phyloP scores from a whole-genome alignment of 176 grass and related monocot genomes.

The Saccharum spontaneum region DNA sequence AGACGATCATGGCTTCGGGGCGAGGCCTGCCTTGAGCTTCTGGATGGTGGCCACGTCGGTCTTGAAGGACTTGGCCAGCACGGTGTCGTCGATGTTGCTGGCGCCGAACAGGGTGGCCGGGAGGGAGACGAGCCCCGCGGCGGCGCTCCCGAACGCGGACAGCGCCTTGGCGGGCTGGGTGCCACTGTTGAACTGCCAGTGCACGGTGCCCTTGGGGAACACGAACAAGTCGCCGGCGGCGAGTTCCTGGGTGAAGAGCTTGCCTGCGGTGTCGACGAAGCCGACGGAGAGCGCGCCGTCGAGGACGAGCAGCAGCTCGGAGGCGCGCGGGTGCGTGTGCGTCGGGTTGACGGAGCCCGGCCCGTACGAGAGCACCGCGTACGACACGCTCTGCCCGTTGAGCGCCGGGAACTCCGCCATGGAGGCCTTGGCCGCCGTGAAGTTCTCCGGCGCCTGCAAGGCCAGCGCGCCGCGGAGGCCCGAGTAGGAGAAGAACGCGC shows the following conservation, averaged over 20 bases:
- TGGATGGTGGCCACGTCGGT: conserved; percentile 26
- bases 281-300: conserved; percentile 48
- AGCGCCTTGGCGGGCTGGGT: background rate
- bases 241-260: conserved; percentile 36
- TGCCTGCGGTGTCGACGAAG: conserved; percentile 43
- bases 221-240: conserved; percentile 45
- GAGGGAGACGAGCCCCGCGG: background rate
- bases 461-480: background rate
- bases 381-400: conserved; percentile 53
- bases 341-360: conserved; percentile 34
- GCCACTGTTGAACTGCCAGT: conserved; percentile 54
- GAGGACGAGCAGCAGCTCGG: conserved; percentile 55
- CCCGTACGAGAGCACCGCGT: conserved; percentile 33
- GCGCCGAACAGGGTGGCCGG: conserved; percentile 39
- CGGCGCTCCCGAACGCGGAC: conserved; percentile 30
- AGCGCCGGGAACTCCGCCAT: conserved; percentile 38
- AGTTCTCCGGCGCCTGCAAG: background rate
- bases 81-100: background rate
- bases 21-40: conserved; percentile 11
- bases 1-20: background rate
- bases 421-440: conserved; percentile 21
- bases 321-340: conserved; percentile 63
- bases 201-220: conserved; percentile 53
- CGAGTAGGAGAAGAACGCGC: conserved; percentile 19
- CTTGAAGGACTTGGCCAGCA: conserved; percentile 44